Evolutionary conservation across 352 stramenopile species (phyloP), one percentile per base, ranked within the genome.

Genomic region (Discostella stelligera): DNA sequence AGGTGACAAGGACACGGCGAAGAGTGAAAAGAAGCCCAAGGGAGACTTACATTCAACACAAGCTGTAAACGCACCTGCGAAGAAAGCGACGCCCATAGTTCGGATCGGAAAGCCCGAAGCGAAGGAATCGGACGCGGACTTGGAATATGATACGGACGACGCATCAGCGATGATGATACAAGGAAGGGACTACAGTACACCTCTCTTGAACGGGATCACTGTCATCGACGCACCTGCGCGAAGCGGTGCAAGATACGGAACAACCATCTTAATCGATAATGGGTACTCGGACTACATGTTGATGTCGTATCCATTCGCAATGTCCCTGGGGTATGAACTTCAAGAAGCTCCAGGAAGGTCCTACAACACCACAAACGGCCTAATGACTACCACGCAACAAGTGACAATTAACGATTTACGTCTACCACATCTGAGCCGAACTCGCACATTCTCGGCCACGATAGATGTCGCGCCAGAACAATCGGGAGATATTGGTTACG

Each of bases 251-350:
- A 3, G 13, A 16, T 1, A 16, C 2, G 18, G 13, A 10, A 59
- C 52, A 14, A 59, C 52, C 18, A 59, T 59, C 52, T 59, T 59
- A 8, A 59, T 59, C 16, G 52, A 59, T 39, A 59, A 59, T 37
- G 52, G 52, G 10, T 59, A 11, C 52, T 20, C 52, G 7, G 52
- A 20, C 0, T 59, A 39, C 18, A 8, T 20, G 16, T 37, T 59
- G 2, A 59, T 59, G 52, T 32, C 52, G 13, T n/a, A 59, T 7
- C n/a, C 6, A 0, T 30, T 59, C 20, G 52, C 52, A 39, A 4
- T n/a, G 6, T 5, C 5, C 10, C 3, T 59, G 25, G 52, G 52
- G 0, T 59, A 59, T 20, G 20, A 59, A 30, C 32, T 59, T 20
- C 18, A 59, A 37, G 5, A 1, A n/a, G 32, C 10, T 3, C 5